A percentile compares a stretch with the other conserved stretches of the same genome.
These are phyloP conservation scores for Rhizopus microsporus DNA, from an alignment of 371 early-diverging fungal species.

Conservation along the genomic window DNA sequence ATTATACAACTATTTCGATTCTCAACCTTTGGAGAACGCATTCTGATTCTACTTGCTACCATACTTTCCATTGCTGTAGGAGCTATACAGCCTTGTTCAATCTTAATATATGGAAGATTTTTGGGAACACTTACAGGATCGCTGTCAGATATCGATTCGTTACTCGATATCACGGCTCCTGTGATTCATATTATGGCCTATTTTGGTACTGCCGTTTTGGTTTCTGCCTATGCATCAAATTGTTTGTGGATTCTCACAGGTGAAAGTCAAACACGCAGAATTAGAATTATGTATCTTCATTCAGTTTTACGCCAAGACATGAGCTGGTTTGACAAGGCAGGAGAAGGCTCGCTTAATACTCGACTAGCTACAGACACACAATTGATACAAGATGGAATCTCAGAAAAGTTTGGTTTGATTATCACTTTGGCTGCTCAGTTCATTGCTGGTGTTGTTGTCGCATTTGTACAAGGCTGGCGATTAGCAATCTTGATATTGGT, in stretches of 20 bases:
- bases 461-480: conserved; percentile 78
- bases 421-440: conserved; percentile 55
- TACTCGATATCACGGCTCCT: conserved; percentile 17
- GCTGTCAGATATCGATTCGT: not conserved
- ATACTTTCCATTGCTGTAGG: conserved; percentile 34
- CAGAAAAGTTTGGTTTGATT: conserved; percentile 80
- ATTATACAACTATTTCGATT: conserved; percentile 40
- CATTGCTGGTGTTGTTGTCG: conserved; percentile 22
- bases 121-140: conserved; percentile 13
- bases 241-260: conserved; percentile 41
- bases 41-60: conserved; percentile 26
- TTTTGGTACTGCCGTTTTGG: conserved; percentile 33
- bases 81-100: conserved; percentile 38
- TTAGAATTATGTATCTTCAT: conserved; percentile 56
- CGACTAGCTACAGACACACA: conserved; percentile 75
- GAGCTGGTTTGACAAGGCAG: conserved; percentile 79
- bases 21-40: conserved; percentile 21
- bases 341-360: conserved; percentile 66
- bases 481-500: conserved; percentile 74
- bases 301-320: conserved; percentile 83
- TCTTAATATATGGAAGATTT: conserved; percentile 38
- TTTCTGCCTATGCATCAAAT: conserved; percentile 34
- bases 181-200: conserved; percentile 35
- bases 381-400: conserved; percentile 80
- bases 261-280: conserved; percentile 36